Evolutionary conservation across 1,139 yeast species (phyloP), one percentile per base, ranked within the genome.

Genomic region (Saccharomyces pastorianus): DNA sequence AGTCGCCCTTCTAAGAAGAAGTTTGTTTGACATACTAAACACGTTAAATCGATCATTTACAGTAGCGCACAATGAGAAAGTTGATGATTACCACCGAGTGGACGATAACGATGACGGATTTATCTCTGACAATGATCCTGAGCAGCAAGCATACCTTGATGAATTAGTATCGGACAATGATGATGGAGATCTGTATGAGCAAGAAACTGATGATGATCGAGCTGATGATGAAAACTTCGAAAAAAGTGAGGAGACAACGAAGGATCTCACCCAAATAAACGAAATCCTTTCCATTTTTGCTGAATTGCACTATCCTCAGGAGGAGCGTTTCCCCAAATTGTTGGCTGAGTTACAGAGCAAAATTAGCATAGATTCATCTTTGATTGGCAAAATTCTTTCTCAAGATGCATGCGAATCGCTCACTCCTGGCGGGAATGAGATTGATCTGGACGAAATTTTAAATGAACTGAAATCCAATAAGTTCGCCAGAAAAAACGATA

Each of bases 101-200:
- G 13, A 6, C 42, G 42, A 34, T 13, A 6, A 27, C 23, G 26
- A 20, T 38, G 25, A 49, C 14, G 17, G 47, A 8, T 5, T 32
- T 41, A 28, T 38, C 14, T 53, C 48, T 1, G 51, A 49, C 2
- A 55, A 55, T 20, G 60, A 58, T 51, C 27, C 48, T 27, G 63
- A 55, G 6, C 61, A 61, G 42, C 56, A 57, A 28, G 59, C 52
- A 17, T 61, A 62, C 51, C 38, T 61, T 8, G 51, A 58, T 17
- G 61, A 59, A 38, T 50, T 62, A 7, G 53, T 56, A 27, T 52
- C 28, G 13, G 54, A 52, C n/a, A 53, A 23, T 29, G 52, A 51
- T 8, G 54, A 55, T 26, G 58, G 51, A 42, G 49, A 41, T 6
- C 42, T 50, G 9, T 41, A 31, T 17, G 48, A 26, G 3, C 27